Percentiles rank a stretch among this genome's conserved stretches.
phyloP scores from a whole-genome alignment of 2,329 filamentous ascomycete species.

The Cladophialophora carrionii region DNA sequence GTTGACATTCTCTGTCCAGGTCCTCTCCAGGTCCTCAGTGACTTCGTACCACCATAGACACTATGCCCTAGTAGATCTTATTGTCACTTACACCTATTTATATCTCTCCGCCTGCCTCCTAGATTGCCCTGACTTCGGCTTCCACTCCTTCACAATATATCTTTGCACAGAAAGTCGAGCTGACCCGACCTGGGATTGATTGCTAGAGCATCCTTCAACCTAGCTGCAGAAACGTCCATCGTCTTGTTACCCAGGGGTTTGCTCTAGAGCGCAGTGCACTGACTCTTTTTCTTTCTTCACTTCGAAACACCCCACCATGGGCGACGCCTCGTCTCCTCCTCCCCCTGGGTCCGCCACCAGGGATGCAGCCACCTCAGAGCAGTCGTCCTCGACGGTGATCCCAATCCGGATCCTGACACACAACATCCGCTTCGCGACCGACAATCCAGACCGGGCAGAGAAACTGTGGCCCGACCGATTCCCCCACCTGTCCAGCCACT shows the following conservation, averaged over 20 bases:
- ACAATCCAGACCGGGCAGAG: constrained; percentile 55
- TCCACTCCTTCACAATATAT: background rate
- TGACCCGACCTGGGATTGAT: background rate
- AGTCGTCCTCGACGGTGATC: constrained; percentile 30
- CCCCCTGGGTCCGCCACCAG: background rate
- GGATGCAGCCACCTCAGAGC: background rate
- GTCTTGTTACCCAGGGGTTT: background rate
- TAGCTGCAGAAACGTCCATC: background rate
- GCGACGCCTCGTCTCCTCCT: constrained; percentile 29
- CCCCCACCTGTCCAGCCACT: constrained; percentile 39
- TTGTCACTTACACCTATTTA: background rate
- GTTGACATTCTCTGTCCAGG: background rate
- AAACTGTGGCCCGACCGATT: constrained; percentile 54
- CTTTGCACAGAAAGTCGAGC: background rate
- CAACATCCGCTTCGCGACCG: constrained; percentile 62
- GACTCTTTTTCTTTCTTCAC: background rate
- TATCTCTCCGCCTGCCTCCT: background rate
- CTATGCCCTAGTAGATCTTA: background rate
- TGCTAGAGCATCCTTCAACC: background rate
- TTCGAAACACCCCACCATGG: constrained; percentile 16
- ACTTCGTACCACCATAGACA: background rate
- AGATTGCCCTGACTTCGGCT: background rate
- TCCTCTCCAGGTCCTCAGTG: background rate
- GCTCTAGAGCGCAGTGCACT: background rate
- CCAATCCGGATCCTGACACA: constrained; percentile 58